A percentile compares a stretch with the other conserved stretches of the same genome.
phyloP scores from a whole-genome alignment of 129 eudicot genomes.

The Escallonia herrerae region DNA sequence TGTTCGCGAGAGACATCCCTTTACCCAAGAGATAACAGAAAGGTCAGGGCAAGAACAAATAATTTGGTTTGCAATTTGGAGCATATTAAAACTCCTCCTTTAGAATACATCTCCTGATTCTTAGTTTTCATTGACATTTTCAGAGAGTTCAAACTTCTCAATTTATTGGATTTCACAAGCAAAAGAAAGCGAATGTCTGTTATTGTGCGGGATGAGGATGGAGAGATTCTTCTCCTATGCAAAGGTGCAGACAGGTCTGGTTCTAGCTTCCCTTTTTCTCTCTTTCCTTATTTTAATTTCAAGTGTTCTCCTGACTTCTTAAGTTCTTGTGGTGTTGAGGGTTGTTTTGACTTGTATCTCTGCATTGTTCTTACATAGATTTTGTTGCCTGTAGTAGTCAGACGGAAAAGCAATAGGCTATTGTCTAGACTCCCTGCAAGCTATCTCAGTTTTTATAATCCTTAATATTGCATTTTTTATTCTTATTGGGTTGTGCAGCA shows the following conservation, averaged over 20 bases:
- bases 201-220: constrained; percentile 70
- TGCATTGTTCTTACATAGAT: neutral
- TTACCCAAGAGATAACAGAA: constrained; percentile 57
- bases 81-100: neutral
- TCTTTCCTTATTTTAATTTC: neutral
- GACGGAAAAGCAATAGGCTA: neutral
- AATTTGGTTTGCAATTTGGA: no score
- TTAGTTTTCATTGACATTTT: neutral
- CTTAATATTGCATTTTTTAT: neutral
- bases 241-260: constrained; percentile 99
- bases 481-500: constrained; percentile 42
- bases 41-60: constrained; percentile 33
- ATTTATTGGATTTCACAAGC: constrained; percentile 87
- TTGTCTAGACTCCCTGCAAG: constrained; percentile 1
- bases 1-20: constrained; percentile 68
- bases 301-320: neutral
- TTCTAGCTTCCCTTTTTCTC: constrained; percentile 1
- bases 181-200: constrained; percentile 98
- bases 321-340: neutral
- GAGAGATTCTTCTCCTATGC: constrained; percentile 81
- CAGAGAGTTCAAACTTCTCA: constrained; percentile 93
- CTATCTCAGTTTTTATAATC: constrained; percentile 1
- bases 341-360: neutral
- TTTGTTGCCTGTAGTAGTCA: neutral
- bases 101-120: neutral